Conservation (phyloP, 2,329 filamentous ascomycete genomes). For the Rhexocercosporidium sp. region DNA sequence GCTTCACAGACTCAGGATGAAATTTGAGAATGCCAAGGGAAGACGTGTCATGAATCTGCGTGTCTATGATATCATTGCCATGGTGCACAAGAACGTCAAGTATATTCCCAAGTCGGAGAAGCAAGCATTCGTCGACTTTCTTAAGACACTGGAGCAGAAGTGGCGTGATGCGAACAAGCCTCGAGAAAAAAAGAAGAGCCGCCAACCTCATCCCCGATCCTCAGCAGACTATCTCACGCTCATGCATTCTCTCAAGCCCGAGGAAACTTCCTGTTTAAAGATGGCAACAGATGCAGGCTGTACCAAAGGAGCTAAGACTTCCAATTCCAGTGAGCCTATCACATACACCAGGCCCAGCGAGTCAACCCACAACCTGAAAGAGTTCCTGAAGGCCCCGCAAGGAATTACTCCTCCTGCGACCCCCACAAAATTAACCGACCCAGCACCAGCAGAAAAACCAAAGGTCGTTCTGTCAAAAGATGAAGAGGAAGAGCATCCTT, state of each 20-base stretch:
- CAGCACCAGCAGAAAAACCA: not conserved
- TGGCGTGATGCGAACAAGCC: slow-evolving; percentile 2
- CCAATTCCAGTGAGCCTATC: not conserved
- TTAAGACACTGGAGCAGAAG: not conserved
- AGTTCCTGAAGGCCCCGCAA: not conserved
- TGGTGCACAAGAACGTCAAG: not conserved
- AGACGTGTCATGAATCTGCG: not conserved
- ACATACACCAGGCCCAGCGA: not conserved
- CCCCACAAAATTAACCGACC: not conserved
- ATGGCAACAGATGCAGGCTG: not conserved
- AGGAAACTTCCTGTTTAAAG: not conserved
- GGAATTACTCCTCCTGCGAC: not conserved
- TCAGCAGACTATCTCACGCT: not conserved
- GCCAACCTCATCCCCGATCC: not conserved
- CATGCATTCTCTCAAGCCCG: not conserved
- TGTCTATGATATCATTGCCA: not conserved
- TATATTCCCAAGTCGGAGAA: not conserved
- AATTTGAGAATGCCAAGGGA: not conserved
- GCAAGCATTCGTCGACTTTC: not conserved
- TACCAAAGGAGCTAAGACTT: not conserved
- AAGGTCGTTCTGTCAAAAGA: not conserved
- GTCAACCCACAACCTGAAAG: not conserved
- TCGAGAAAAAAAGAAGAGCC: not conserved
- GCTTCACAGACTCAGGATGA: not conserved
- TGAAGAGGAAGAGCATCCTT: not conserved